phyloP scores from a whole-genome alignment of 441 rosid genomes.

The Arabidopsis lyrata region DNA sequence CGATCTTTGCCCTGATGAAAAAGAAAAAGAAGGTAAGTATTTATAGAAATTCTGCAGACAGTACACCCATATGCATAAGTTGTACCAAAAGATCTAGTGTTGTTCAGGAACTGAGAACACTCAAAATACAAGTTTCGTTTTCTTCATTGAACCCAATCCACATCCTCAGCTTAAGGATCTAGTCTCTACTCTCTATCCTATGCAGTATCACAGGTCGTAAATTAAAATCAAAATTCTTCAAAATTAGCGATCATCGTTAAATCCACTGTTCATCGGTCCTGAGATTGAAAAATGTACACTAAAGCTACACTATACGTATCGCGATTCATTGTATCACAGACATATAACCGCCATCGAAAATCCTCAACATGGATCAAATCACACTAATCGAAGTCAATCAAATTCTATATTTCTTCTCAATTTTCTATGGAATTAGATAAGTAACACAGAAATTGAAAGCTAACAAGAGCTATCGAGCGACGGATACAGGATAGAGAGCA shows the following conservation, averaged over 20 bases:
- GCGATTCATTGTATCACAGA: not conserved
- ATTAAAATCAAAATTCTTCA: constrained; percentile 2
- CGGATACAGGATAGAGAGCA: not conserved
- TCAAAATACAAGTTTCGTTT: not conserved
- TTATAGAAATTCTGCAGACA: not conserved
- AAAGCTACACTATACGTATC: not conserved
- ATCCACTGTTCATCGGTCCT: not conserved
- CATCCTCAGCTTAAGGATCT: constrained; percentile 11
- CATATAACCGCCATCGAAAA: not conserved
- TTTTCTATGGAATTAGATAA: not conserved
- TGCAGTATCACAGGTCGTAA: not conserved
- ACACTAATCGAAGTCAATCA: constrained; percentile 12
- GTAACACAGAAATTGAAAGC: not conserved
- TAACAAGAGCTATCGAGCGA: not conserved
- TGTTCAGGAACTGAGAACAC: constrained; percentile 7
- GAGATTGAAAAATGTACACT: not conserved
- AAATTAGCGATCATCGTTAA: constrained; percentile 20
- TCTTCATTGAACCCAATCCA: not conserved
- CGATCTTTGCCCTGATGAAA: constrained; percentile 82
- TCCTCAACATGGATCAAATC: not conserved
- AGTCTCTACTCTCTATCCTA: not conserved
- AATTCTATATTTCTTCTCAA: not conserved
- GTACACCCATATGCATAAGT: not conserved
- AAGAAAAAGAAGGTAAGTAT: constrained; percentile 13
- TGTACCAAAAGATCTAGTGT: not conserved